These are phyloP conservation scores for Puccinia novopanici DNA, from an alignment of 1,284 basidiomycete genomes.

Conservation along the genomic window DNA sequence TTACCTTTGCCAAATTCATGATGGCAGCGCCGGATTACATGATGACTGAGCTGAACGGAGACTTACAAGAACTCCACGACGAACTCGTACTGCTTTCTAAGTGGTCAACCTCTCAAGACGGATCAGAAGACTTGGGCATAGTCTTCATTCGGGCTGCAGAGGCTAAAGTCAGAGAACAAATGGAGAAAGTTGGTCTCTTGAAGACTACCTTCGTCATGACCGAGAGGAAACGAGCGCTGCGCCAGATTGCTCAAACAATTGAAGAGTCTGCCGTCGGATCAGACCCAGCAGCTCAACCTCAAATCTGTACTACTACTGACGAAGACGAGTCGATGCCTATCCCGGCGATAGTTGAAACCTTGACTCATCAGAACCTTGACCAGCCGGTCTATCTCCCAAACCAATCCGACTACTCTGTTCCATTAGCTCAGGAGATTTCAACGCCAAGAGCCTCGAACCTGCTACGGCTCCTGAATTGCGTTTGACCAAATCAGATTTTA, in stretches of 20 bases:
- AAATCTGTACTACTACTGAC: constrained; percentile 51
- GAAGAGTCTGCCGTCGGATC: constrained; percentile 51
- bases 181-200: constrained; percentile 73
- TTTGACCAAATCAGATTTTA: constrained; percentile 56
- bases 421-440: constrained; percentile 57
- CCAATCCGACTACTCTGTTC: constrained; percentile 34
- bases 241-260: constrained; percentile 65
- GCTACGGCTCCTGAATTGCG: constrained; percentile 55
- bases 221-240: constrained; percentile 64
- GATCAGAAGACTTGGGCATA: constrained; percentile 65
- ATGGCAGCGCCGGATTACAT: constrained; percentile 86
- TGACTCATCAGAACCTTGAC: constrained; percentile 47
- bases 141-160: constrained; percentile 79
- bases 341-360: constrained; percentile 27
- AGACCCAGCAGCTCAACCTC: constrained; percentile 50
- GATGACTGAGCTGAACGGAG: constrained; percentile 70
- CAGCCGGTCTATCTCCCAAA: constrained; percentile 40
- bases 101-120: constrained; percentile 53
- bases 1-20: constrained; percentile 89
- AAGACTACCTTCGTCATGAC: constrained; percentile 65
- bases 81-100: constrained; percentile 68
- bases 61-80: constrained; percentile 71
- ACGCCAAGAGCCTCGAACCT: constrained; percentile 66
- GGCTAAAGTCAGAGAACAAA: constrained; percentile 72
- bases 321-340: constrained; percentile 56